Evolutionary conservation across 805 yeast species (phyloP).

Genomic region (Myxozyma geophila): DNA sequence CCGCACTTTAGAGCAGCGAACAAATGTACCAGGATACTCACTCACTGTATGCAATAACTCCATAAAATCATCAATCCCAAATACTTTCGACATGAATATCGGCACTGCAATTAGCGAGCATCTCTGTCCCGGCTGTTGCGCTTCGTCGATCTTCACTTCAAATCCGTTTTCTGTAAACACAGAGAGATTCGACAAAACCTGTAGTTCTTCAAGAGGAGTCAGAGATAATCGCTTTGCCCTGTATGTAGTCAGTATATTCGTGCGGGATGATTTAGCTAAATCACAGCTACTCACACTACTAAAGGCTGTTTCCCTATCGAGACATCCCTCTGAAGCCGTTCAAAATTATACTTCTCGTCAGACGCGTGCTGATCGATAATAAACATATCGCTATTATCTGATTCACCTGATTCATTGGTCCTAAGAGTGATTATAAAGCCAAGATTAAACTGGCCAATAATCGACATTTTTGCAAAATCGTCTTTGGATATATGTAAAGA

Average conservation of each 20-base stretch:
- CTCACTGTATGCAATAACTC: constrained; percentile 74
- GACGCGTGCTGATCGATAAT: constrained; percentile 97
- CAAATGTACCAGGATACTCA: constrained; percentile 54
- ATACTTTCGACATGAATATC: constrained; percentile 67
- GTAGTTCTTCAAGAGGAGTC: constrained; percentile 76
- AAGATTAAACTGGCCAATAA: constrained; percentile 93
- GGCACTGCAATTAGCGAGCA: constrained; percentile 69
- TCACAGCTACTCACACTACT: constrained; percentile 47
- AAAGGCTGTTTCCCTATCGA: constrained; percentile 71
- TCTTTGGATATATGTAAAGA: constrained; percentile 66
- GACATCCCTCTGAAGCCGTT: constrained; percentile 60
- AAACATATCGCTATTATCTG: constrained; percentile 58
- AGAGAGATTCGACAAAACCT: constrained; percentile 62
- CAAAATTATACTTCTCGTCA: constrained; percentile 93
- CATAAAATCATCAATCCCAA: constrained; percentile 67
- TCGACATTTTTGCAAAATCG: constrained; percentile 74
- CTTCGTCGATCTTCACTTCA: constrained; percentile 56
- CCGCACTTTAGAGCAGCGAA: constrained; percentile 77
- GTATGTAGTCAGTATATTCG: background rate
- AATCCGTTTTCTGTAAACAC: constrained; percentile 80
- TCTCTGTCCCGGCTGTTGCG: constrained; percentile 59
- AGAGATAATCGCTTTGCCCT: constrained; percentile 61
- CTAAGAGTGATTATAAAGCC: constrained; percentile 85
- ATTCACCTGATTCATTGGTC: constrained; percentile 37
- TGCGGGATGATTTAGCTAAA: background rate